Base-by-base conservation (phyloP, 2,329 filamentous ascomycete species). In the Colletotrichum zoysiae region DNA sequence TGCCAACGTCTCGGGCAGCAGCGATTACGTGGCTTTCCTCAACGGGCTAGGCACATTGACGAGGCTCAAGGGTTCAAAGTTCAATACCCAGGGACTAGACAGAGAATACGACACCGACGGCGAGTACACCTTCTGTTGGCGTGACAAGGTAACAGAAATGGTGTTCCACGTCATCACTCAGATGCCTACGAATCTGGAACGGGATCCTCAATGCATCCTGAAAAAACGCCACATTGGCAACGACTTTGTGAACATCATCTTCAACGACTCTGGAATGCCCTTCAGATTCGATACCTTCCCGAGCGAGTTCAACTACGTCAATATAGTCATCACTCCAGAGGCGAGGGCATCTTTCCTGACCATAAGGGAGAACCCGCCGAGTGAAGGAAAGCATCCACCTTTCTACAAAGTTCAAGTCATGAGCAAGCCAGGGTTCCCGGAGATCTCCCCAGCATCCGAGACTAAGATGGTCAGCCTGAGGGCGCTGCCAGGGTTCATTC, bases 181-280 rank as follows among this genome's bases (percentile, higher is more conserved):
- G 87, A 99, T 99, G 96, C 96, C 96, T 1, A 97, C 94, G 12
- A 89, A 97, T 78, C 84, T 92, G 18, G 90, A 94, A 65, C 87
- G 89, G 40, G 95, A 97, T 76, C 89, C 92, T 12, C 87, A 90
- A 73, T 94, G 92, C 78, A 91, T 92, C 73, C 88, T 90, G 80
- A 99, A 99, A 85, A 99, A 99, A 82, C 88, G 91, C 3, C 97
- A 98, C 78, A 96, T 98, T 73, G 96, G 96, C 70, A 99, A 99
- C 78, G 96, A 98, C 81, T 97, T 94, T 80, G 96, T 99, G 79
- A 98, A 97, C 79, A 97, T 99, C 76, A 92, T 99, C 70, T 99
- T 97, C 87, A 99, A 99, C 80, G 94, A 97, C 78, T 98, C 95
- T 2, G 95, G 96, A n/a, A 81, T 91, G 59, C 92, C 93, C 0